Evolutionary conservation across 495 filamentous ascomycete species (phyloP).

Genomic region (Penicillium argentinense): DNA sequence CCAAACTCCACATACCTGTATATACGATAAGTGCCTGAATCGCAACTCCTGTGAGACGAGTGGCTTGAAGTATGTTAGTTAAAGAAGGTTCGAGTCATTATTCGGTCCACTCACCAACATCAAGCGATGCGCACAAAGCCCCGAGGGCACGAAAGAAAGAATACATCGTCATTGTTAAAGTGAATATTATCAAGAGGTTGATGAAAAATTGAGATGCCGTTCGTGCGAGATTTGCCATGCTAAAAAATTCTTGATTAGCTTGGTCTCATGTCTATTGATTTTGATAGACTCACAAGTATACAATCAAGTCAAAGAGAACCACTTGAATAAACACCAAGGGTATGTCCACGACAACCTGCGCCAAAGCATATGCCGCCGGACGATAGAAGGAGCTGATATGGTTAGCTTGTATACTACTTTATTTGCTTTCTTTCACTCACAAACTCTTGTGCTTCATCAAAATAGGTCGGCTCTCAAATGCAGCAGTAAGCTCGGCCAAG

Average conservation of each 20-base stretch:
- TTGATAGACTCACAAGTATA: conserved; percentile 63
- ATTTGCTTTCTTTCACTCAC: conserved; percentile 21
- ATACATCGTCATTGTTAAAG: conserved; percentile 72
- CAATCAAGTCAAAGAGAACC: conserved; percentile 67
- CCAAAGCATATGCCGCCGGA: conserved; percentile 75
- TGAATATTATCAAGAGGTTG: conserved; percentile 58
- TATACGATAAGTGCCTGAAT: conserved; percentile 72
- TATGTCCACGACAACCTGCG: conserved; percentile 72
- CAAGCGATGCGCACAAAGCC: conserved; percentile 59
- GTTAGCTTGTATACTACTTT: not conserved
- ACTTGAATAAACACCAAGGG: conserved; percentile 72
- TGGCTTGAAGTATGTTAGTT: conserved; percentile 42
- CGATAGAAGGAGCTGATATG: conserved; percentile 67
- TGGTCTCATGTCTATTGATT: too few relatives aligned
- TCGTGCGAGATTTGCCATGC: conserved; percentile 59
- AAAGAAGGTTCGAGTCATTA: not conserved
- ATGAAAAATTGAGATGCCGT: conserved; percentile 86
- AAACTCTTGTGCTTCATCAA: conserved; percentile 80
- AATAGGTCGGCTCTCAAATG: conserved; percentile 70
- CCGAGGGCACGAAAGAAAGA: conserved; percentile 78
- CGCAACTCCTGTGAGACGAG: conserved; percentile 61
- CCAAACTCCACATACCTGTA: conserved; percentile 42
- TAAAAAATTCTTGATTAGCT: conserved; percentile 28
- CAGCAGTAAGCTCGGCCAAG: conserved; percentile 70
- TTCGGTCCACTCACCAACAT: conserved; percentile 42